Evolutionary conservation across 306 rosid species (phyloP).

Genomic region (Macrotyloma uniflorum): DNA sequence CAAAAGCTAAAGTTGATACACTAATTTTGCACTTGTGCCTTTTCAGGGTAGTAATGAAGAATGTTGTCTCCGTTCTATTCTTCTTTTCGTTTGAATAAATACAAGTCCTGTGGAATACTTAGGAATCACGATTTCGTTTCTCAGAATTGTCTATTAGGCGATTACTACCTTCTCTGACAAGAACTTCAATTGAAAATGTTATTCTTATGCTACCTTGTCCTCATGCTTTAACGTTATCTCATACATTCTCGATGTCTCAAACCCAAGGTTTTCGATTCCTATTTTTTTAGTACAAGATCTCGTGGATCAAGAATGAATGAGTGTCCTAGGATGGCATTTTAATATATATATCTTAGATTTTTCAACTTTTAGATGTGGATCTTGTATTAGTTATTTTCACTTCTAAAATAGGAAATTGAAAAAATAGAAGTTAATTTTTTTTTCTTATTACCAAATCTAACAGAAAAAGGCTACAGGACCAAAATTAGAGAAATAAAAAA

Average conservation of each 20-base stretch:
- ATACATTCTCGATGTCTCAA: slow-evolving; percentile 1
- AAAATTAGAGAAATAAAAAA: no score
- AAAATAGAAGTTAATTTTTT: not conserved
- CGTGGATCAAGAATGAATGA: slow-evolving; percentile 24
- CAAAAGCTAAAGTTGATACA: slow-evolving; percentile 59
- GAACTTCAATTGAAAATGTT: slow-evolving; percentile 29
- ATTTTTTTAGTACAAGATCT: not conserved
- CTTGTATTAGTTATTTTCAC: not conserved
- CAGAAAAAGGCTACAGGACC: no score
- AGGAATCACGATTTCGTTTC: slow-evolving; percentile 38
- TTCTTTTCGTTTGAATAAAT: slow-evolving; percentile 32
- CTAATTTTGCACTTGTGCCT: slow-evolving; percentile 26
- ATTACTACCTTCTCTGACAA: slow-evolving; percentile 34
- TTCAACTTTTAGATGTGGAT: not conserved
- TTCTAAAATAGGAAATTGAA: not conserved
- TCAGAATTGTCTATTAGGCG: slow-evolving; percentile 21
- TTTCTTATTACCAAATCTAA: no score
- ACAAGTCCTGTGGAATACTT: slow-evolving; percentile 37
- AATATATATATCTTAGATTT: not conserved
- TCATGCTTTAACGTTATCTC: slow-evolving; percentile 8
- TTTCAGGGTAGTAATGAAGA: slow-evolving; percentile 56
- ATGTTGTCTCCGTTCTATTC: slow-evolving; percentile 53
- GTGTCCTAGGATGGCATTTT: not conserved
- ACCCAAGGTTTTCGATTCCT: not conserved
- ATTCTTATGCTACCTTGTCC: slow-evolving; percentile 33